Evolutionary conservation across 208 protist species (phyloP).

Genomic region (Leishmania tropica): DNA sequence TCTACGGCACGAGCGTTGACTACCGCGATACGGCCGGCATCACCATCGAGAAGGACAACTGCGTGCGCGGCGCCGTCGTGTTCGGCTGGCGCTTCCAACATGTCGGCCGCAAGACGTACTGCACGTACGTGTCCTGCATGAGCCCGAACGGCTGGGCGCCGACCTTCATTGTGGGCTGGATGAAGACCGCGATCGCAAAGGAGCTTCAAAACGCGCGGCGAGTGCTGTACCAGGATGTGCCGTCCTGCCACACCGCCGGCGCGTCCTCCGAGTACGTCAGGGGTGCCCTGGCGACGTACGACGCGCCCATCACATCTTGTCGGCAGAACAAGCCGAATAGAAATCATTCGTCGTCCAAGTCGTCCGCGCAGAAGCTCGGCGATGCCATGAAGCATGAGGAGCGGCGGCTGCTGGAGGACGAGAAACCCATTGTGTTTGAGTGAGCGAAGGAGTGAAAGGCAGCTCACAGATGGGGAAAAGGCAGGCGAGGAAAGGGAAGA

Average conservation of each 20-base stretch:
- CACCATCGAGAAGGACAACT: slow-evolving; percentile 32
- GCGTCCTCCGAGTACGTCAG: slow-evolving; percentile 8
- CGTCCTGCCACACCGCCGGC: not conserved
- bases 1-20: slow-evolving; percentile 83
- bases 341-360: slow-evolving; percentile 1
- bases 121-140: slow-evolving; percentile 82
- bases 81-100: slow-evolving; percentile 71
- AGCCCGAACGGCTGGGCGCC: slow-evolving; percentile 86
- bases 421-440: slow-evolving; percentile 42
- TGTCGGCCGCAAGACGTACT: slow-evolving; percentile 46
- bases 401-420: slow-evolving; percentile 25
- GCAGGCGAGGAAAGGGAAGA: not conserved
- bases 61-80: slow-evolving; percentile 51
- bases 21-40: slow-evolving; percentile 31
- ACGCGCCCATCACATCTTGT: not conserved
- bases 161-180: slow-evolving; percentile 84
- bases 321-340: slow-evolving; percentile 10
- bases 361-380: slow-evolving; percentile 5
- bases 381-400: slow-evolving; percentile 28
- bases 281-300: not conserved
- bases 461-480: too few relatives aligned
- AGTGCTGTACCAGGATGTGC: slow-evolving; percentile 61
- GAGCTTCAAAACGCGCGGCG: slow-evolving; percentile 65
- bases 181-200: slow-evolving; percentile 83
- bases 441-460: not conserved